Evolutionary conservation across 2,329 filamentous ascomycete species (phyloP).

Genomic region (Colletotrichum horii): DNA sequence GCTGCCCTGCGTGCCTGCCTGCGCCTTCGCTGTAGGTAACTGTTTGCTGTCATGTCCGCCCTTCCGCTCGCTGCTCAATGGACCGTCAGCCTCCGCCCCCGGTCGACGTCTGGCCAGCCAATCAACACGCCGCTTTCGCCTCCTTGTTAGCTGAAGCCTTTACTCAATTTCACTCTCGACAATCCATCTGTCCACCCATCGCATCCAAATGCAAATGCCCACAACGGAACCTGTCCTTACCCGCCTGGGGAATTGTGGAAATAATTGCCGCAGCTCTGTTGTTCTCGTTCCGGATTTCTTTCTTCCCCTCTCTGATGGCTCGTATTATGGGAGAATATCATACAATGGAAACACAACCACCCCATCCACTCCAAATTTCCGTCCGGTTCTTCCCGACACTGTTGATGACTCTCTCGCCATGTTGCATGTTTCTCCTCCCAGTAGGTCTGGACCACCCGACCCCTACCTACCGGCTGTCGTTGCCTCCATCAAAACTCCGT

Average conservation of each 20-base stretch:
- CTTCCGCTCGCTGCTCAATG: neutral
- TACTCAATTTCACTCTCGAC: conserved; percentile 8
- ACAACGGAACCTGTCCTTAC: conserved; percentile 18
- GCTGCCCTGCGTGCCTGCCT: neutral
- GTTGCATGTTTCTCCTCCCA: neutral
- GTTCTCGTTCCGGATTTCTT: neutral
- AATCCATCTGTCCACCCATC: neutral
- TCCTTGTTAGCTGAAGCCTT: conserved; percentile 1
- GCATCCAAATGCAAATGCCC: neutral
- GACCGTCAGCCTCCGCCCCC: neutral
- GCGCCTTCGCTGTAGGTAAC: neutral
- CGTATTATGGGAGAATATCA: conserved; percentile 9
- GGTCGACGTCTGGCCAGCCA: neutral
- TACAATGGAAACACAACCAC: conserved; percentile 1
- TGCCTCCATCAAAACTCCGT: neutral
- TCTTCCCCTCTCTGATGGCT: neutral
- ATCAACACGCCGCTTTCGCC: neutral
- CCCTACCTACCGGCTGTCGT: neutral
- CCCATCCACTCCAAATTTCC: neutral
- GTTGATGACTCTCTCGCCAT: neutral
- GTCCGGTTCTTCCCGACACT: conserved; percentile 7
- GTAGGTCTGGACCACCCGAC: neutral
- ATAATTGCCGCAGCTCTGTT: conserved; percentile 14
- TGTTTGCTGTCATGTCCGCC: neutral
- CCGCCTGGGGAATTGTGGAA: neutral